Evolutionary conservation across 2,329 filamentous ascomycete genomes (phyloP).

Genomic region (Bipolaris oryzae): DNA sequence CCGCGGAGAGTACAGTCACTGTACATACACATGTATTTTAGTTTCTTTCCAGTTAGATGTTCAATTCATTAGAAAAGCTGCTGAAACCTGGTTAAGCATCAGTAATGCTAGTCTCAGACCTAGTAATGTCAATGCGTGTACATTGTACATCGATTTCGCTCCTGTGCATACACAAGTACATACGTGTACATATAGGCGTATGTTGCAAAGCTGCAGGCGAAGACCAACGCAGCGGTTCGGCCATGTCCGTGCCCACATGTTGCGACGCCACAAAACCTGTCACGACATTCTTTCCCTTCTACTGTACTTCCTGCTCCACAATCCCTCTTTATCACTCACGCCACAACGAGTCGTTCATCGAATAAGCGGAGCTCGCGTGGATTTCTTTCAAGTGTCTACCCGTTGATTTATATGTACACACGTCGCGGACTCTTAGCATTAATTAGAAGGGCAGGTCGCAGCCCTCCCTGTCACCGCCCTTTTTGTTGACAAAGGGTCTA

Average conservation of each 20-base stretch:
- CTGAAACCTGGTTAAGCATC: too few relatives aligned
- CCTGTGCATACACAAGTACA: too few relatives aligned
- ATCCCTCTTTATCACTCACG: neutral
- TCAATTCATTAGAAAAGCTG: too few relatives aligned
- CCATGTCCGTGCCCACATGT: neutral
- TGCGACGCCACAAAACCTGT: neutral
- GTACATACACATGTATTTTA: too few relatives aligned
- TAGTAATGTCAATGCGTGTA: too few relatives aligned
- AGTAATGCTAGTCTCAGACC: too few relatives aligned
- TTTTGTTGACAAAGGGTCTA: neutral
- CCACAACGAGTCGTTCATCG: neutral
- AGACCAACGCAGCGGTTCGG: neutral
- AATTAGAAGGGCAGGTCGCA: too few relatives aligned
- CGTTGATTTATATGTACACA: too few relatives aligned
- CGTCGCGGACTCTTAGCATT: too few relatives aligned
- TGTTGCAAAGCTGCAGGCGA: slow-evolving; percentile 3
- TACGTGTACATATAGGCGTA: neutral
- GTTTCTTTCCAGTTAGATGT: too few relatives aligned
- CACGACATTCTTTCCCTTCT: neutral
- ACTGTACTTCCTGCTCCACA: neutral
- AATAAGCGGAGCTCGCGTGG: neutral
- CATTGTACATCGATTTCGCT: too few relatives aligned
- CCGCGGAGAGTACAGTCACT: neutral
- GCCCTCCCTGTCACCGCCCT: neutral
- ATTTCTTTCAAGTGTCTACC: neutral